Conservation (phyloP, 805 yeast species). For the Pichia nanzhaoensis region DNA sequence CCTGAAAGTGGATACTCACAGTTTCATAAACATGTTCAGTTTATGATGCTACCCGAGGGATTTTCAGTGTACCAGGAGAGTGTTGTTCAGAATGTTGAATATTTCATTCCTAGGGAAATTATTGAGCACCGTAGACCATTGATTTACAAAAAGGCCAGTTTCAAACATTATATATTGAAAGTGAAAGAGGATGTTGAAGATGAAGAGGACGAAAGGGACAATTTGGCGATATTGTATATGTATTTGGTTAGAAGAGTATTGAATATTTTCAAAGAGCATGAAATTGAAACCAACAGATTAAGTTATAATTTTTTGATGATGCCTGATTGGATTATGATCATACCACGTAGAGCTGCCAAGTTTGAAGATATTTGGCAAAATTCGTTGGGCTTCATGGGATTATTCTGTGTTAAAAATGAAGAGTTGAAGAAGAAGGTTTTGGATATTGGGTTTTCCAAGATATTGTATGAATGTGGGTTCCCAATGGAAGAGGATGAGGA, state of each 20-base stretch:
- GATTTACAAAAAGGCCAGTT: slow-evolving; percentile 54
- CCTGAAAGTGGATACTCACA: slow-evolving; percentile 90
- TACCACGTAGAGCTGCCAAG: slow-evolving; percentile 66
- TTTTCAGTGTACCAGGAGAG: slow-evolving; percentile 54
- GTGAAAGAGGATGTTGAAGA: slow-evolving; percentile 35
- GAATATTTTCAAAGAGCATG: slow-evolving; percentile 54
- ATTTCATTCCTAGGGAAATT: slow-evolving; percentile 47
- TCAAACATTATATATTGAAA: slow-evolving; percentile 78
- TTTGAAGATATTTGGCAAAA: slow-evolving; percentile 61
- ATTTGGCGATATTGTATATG: slow-evolving; percentile 61
- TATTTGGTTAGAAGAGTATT: slow-evolving; percentile 65
- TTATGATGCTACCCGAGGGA: slow-evolving; percentile 60
- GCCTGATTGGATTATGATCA: slow-evolving; percentile 72
- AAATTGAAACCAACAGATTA: slow-evolving; percentile 33
- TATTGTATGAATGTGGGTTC: slow-evolving; percentile 63
- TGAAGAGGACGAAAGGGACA: slow-evolving; percentile 45
- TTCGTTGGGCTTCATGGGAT: slow-evolving; percentile 74
- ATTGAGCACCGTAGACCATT: slow-evolving; percentile 46
- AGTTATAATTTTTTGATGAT: slow-evolving; percentile 83
- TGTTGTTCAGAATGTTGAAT: slow-evolving; percentile 37
- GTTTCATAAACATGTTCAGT: slow-evolving; percentile 87
- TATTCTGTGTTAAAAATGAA: slow-evolving; percentile 66
- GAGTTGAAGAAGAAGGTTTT: slow-evolving; percentile 43
- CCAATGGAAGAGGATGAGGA: slow-evolving; percentile 48
- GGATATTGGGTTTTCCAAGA: slow-evolving; percentile 40